Evolutionary conservation across 2,329 filamentous ascomycete genomes (phyloP), one percentile per base, ranked within the genome.

Genomic region (Nothophoma quercina): DNA sequence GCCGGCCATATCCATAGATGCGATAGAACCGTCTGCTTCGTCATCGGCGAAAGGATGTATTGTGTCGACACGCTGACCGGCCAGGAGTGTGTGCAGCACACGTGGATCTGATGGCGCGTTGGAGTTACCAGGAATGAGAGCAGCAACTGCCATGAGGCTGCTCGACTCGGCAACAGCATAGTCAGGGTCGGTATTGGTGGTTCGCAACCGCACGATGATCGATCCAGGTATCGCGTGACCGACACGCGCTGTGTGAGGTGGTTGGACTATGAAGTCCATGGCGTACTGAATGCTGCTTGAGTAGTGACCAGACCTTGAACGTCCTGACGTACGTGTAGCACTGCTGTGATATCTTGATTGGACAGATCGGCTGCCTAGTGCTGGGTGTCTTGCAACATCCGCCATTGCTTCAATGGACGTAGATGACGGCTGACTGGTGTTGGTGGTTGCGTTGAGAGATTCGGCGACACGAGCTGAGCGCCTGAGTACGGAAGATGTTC

Each of bases 231-330:
- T 58, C 23, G 65, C 54, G 41, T 71, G 60, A 33, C 70, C 72
- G 19, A 67, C 66, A 34, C 64, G 66, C 42, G 69, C 71, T 32
- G 58, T 71, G 23, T 65, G 56, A 2, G 72, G 72, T 6, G 72
- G 72, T 47, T 75, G 72, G 12, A 74, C 65, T 13, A 74, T 56
- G 26, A 75, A 69, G 45, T 75, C 72, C 72, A 75, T 75, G 43
- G 60, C 66, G 66, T 74, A 75, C 18, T 60, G 56, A 16, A 71
- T 71, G 12, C 71, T 68, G 32, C 67, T 65, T 9, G 63, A 60
- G 36, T 60, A 55, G 28, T 63, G 64, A 23, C 53, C 60, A 28
- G 67, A 61, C 56, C 67, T 64, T 51, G 68, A 64, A 35, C 63
- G 63, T 36, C 53, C 59, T 38, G 59, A 58, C 23, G 52, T 57